Base-by-base conservation (phyloP, 306 rosid genomes). In the Medicago arabica region DNA sequence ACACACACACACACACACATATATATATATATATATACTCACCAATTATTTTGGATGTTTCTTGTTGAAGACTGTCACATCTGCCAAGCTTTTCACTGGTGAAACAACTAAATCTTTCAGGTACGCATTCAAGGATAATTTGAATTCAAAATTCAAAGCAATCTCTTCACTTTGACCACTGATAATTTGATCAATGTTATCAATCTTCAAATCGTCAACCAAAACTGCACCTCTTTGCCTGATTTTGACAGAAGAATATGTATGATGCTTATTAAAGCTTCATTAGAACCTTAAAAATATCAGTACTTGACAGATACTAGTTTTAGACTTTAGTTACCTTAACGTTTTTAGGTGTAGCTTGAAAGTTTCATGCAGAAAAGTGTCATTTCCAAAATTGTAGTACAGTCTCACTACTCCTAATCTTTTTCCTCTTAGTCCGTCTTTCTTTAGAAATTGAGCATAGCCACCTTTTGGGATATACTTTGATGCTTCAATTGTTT, bases 371-470 rank as follows among this genome's bases (percentile, higher is more conserved):
- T 21, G 10, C 54, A 10, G 12, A 34, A 71, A 54, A 47, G 76
- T 23, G 28, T 73, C 68, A 16, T 59, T 63, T 39, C 73, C 82
- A 80, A 84, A 77, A 2, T 23, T 0, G 47, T 53, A 83, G 76
- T 61, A 87, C 1, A 0, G 1, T 69, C 85, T 82, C 28, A 86
- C 78, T 38, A 88, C 71, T 38, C 96, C 96, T 8, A 89, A 1
- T 68, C 96, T 86, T 89, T 90, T 90, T 70, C 92, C 90, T 80
- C 50, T 40, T 4, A 86, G 85, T 40, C 92, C 91, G 50, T 81
- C 74, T 46, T 67, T 51, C 53, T 46, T 86, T 54, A 88, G 86
- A 78, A 83, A 88, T 36, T 86, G 91, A 58, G 75, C 72, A 75
- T 88, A 90, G 51, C 91, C 91, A 59, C 83, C 89, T 61, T 13